Evolutionary conservation across 176 grass and related monocot species (phyloP).

Genomic region (Lolium perenne): DNA sequence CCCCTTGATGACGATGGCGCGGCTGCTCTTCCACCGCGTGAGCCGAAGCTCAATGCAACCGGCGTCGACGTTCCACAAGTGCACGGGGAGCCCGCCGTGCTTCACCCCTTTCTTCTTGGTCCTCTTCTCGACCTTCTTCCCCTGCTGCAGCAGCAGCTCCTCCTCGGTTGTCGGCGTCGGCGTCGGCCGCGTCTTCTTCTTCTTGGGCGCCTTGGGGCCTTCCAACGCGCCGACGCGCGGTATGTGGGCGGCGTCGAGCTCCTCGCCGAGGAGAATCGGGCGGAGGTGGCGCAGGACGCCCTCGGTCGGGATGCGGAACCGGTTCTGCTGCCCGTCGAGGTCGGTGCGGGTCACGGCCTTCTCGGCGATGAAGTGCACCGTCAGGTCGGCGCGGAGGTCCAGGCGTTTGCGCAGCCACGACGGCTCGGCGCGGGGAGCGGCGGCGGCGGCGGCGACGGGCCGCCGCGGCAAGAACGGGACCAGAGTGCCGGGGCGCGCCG

Average conservation of each 20-base stretch:
- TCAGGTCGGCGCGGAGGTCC: not conserved
- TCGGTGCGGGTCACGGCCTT: slow-evolving; percentile 6
- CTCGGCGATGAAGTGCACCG: slow-evolving; percentile 33
- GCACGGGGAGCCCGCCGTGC: slow-evolving; percentile 38
- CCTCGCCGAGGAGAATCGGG: not conserved
- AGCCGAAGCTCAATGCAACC: slow-evolving; percentile 3
- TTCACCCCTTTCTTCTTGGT: slow-evolving; percentile 4
- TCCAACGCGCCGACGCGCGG: not conserved
- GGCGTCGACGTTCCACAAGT: not conserved
- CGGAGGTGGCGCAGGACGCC: not conserved
- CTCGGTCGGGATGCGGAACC: slow-evolving; percentile 33
- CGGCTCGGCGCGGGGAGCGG: slow-evolving; percentile 13
- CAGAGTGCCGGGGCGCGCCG: too few species aligned
- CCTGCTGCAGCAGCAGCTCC: not conserved
- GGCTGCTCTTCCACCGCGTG: slow-evolving; percentile 35
- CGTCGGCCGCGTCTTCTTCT: not conserved
- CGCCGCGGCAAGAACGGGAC: too few species aligned
- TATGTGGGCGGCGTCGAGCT: slow-evolving; percentile 42
- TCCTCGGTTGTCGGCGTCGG: not conserved
- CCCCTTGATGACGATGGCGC: slow-evolving; percentile 36
- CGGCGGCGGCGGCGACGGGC: too few species aligned
- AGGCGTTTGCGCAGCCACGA: slow-evolving; percentile 15
- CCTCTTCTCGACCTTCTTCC: not conserved
- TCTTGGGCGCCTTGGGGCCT: not conserved
- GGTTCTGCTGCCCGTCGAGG: slow-evolving; percentile 43